phyloP scores from a whole-genome alignment of 2,329 filamentous ascomycete genomes.

The Aureobasidium namibiae region DNA sequence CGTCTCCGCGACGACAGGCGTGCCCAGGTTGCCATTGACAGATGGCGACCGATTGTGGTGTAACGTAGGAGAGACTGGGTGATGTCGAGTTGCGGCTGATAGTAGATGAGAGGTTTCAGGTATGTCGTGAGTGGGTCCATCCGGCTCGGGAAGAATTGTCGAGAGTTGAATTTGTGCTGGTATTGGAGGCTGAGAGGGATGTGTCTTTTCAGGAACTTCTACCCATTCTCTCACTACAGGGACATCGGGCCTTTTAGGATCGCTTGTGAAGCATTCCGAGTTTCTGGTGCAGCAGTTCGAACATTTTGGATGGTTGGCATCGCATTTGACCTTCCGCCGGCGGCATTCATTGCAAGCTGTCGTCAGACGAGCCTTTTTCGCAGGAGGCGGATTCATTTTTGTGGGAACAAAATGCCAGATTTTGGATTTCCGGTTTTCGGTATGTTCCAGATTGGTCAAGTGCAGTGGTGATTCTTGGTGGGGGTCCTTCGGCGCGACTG shows the following conservation, averaged over 20 bases:
- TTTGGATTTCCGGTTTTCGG: background rate
- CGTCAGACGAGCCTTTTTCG: slow-evolving; percentile 4
- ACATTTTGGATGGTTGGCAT: slow-evolving; percentile 14
- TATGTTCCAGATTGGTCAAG: background rate
- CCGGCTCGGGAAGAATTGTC: background rate
- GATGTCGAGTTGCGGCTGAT: background rate
- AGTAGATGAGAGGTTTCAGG: background rate
- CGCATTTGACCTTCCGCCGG: slow-evolving; percentile 14
- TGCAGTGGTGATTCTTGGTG: background rate
- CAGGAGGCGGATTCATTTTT: background rate
- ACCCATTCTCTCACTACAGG: slow-evolving; percentile 6
- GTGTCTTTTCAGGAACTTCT: background rate
- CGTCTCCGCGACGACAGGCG: background rate
- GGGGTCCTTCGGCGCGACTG: background rate
- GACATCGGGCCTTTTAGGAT: slow-evolving; percentile 5
- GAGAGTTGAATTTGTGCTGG: background rate
- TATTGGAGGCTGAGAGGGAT: background rate
- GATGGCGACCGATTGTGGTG: background rate
- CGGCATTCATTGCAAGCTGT: slow-evolving; percentile 15
- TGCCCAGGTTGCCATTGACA: background rate
- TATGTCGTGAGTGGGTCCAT: background rate
- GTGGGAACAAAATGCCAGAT: background rate
- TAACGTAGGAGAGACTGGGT: background rate
- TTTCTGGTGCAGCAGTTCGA: slow-evolving; percentile 4
- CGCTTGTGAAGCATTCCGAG: slow-evolving; percentile 8